Conservation (phyloP, 345 rosid species). For the Citrus inodora region DNA sequence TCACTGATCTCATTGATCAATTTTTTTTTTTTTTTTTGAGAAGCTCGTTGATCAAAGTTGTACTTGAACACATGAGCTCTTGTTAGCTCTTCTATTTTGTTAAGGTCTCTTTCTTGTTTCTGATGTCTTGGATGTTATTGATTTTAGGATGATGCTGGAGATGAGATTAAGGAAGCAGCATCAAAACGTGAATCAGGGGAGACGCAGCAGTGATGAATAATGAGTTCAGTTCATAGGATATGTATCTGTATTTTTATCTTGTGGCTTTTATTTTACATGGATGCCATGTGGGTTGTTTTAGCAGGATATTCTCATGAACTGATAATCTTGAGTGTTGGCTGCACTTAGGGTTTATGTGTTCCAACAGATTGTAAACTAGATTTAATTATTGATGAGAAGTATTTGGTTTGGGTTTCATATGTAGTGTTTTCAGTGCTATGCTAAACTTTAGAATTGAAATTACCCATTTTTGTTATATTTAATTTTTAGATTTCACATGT, state of each 20-base stretch:
- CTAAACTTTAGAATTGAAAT: neutral
- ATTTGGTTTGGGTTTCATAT: constrained; percentile 23
- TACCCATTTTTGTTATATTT: neutral
- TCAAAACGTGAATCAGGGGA: constrained; percentile 66
- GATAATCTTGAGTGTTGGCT: constrained; percentile 12
- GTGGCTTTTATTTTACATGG: constrained; percentile 30
- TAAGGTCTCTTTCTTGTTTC: neutral
- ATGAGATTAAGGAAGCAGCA: constrained; percentile 86
- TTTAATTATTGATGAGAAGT: constrained; percentile 25
- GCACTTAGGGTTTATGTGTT: constrained; percentile 25
- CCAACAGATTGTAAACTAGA: constrained; percentile 19
- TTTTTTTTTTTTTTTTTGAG: no score
- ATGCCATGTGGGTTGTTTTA: constrained; percentile 28
- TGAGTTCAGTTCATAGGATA: constrained; percentile 26
- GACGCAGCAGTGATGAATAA: constrained; percentile 48
- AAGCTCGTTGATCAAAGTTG: neutral
- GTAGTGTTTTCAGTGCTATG: neutral
- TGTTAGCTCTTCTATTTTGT: neutral
- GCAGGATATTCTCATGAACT: constrained; percentile 33
- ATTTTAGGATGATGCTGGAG: constrained; percentile 74
- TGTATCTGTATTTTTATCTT: constrained; percentile 28
- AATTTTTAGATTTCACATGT: neutral
- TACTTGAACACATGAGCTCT: no score
- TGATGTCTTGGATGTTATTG: neutral
- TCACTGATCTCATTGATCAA: neutral